Percentiles rank a stretch among this genome's conserved stretches.
Conservation (phyloP, 345 rosid species). For the Atalantia buxifolia region DNA sequence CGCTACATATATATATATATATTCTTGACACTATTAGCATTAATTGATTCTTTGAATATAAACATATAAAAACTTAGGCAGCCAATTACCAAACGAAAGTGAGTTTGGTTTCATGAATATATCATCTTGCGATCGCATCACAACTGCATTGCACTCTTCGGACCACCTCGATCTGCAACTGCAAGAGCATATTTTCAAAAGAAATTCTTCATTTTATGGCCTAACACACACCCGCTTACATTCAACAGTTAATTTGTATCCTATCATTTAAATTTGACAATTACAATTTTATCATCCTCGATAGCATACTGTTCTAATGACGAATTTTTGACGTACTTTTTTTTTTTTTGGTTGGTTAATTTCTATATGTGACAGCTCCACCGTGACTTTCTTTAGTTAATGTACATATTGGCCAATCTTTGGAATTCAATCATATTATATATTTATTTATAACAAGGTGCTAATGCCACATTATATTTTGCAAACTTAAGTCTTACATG, state of each 20-base stretch:
- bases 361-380: background rate
- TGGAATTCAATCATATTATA: background rate
- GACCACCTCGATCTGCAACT: background rate
- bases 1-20: background rate
- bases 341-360: no score
- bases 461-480: background rate
- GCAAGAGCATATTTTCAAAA: background rate
- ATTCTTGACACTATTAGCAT: background rate
- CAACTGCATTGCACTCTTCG: background rate
- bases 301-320: no score
- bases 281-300: no score
- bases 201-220: no score
- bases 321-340: no score
- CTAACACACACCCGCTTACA: background rate
- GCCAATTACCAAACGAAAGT: background rate
- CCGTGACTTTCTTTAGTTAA: background rate
- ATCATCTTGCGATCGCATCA: background rate
- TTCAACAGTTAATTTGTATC: background rate
- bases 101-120: background rate
- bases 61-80: background rate
- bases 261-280: no score
- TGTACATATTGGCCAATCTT: background rate
- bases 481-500: background rate
- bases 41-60: conserved; percentile 4
- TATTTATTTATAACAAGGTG: background rate